phyloP scores from a whole-genome alignment of 2,329 filamentous ascomycete genomes.

The Claviceps maximensis region DNA sequence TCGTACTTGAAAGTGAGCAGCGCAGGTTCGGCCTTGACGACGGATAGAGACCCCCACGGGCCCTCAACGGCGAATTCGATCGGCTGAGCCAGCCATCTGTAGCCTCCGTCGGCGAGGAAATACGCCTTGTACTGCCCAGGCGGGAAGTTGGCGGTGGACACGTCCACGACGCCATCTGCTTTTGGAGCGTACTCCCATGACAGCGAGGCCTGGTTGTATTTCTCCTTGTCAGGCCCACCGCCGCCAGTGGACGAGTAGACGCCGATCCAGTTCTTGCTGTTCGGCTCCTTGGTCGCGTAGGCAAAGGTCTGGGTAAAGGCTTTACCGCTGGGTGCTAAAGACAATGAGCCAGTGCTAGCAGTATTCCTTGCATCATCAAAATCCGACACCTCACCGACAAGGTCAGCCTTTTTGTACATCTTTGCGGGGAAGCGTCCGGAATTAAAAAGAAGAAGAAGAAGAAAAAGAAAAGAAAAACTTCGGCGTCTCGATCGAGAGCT shows the following conservation, averaged over 20 bases:
- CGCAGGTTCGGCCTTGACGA: conserved; percentile 5
- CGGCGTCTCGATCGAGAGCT: not conserved
- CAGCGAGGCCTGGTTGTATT: conserved; percentile 14
- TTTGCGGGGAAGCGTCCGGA: not conserved
- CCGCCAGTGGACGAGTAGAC: conserved; percentile 19
- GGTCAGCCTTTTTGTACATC: not conserved
- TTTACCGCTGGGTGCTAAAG: not conserved
- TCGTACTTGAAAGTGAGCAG: conserved; percentile 24
- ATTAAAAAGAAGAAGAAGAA: too few relatives aligned
- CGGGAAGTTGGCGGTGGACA: conserved; percentile 12
- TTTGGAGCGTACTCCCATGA: conserved; percentile 20
- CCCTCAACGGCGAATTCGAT: conserved; percentile 15
- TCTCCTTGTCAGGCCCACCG: conserved; percentile 18
- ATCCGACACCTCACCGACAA: not conserved
- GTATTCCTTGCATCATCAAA: not conserved
- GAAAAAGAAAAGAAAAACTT: too few relatives aligned
- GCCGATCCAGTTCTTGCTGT: conserved; percentile 24
- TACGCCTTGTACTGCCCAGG: conserved; percentile 21
- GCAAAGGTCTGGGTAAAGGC: conserved; percentile 9
- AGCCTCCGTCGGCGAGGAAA: conserved; percentile 20
- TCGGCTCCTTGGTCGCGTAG: conserved; percentile 16
- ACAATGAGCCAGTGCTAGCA: not conserved
- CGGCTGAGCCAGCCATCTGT: conserved; percentile 21
- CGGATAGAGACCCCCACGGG: conserved; percentile 6
- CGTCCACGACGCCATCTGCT: conserved; percentile 12